phyloP scores from a whole-genome alignment of 768 basidiomycete species.

The Pisolithus albus region DNA sequence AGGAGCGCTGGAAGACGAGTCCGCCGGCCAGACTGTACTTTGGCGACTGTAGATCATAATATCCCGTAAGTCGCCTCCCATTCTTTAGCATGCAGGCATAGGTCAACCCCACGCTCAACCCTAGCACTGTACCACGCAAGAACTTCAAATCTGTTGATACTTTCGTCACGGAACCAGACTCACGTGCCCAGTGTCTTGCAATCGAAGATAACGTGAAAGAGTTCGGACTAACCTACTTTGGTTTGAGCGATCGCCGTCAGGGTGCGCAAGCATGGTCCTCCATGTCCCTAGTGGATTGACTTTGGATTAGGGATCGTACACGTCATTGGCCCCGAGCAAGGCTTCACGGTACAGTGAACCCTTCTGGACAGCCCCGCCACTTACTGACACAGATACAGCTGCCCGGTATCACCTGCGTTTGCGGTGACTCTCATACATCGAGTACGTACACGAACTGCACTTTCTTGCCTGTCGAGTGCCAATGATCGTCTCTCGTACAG shows the following conservation, averaged over 20 bases:
- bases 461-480: not conserved
- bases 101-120: not conserved
- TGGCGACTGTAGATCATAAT: conserved; percentile 86
- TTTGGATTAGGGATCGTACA: conserved; percentile 64
- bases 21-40: conserved; percentile 80
- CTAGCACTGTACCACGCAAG: conserved; percentile 67
- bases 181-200: conserved; percentile 74
- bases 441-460: conserved; percentile 41
- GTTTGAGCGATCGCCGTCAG: conserved; percentile 83
- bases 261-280: conserved; percentile 36
- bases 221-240: conserved; percentile 89
- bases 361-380: not conserved
- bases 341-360: conserved; percentile 61
- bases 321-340: conserved; percentile 90
- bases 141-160: conserved; percentile 61
- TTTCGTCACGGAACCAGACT: conserved; percentile 82
- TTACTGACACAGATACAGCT: conserved; percentile 35
- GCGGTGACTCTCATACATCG: conserved; percentile 91
- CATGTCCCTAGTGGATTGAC: not conserved
- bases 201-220: conserved; percentile 88
- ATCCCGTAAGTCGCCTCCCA: conserved; percentile 54
- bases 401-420: conserved; percentile 77
- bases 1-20: conserved; percentile 71
- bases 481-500: conserved; percentile 29
- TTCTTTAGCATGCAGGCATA: not conserved